These are phyloP conservation scores for Ganoderma leucocontextum DNA, from an alignment of 1,284 basidiomycete species.

Conservation along the genomic window DNA sequence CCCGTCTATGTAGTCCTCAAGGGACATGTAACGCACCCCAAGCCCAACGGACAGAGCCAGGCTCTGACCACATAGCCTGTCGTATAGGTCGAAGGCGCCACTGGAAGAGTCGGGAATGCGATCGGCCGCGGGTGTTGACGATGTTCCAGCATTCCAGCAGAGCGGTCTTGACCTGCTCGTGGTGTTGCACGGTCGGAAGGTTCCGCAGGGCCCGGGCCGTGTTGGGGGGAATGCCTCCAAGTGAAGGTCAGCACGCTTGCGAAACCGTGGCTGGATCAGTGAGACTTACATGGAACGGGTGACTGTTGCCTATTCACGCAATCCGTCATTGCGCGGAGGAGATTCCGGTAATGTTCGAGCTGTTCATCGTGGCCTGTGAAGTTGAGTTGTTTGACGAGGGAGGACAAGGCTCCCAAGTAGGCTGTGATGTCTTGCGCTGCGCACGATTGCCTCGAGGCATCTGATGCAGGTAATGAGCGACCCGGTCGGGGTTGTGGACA, in stretches of 20 bases:
- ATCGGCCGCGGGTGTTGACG: neutral
- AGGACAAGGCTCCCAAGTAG: neutral
- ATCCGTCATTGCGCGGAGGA: neutral
- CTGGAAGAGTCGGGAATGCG: neutral
- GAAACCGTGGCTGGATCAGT: neutral
- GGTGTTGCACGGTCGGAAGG: neutral
- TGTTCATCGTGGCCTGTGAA: neutral
- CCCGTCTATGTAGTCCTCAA: neutral
- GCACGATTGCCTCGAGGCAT: neutral
- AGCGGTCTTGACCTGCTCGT: neutral
- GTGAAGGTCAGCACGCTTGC: neutral
- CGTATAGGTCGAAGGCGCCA: neutral
- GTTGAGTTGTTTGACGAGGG: neutral
- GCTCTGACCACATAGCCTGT: neutral
- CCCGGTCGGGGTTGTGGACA: neutral
- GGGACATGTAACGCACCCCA: no score
- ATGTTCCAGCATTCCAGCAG: neutral
- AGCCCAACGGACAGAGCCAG: neutral
- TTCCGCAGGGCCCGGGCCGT: no score
- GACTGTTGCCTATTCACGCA: neutral
- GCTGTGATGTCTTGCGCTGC: neutral
- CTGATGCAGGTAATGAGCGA: neutral
- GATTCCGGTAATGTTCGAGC: neutral
- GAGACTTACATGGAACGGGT: neutral
- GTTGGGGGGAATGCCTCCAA: no score